phyloP scores from a whole-genome alignment of 768 basidiomycete genomes.

The Rhizopogon roseolus region DNA sequence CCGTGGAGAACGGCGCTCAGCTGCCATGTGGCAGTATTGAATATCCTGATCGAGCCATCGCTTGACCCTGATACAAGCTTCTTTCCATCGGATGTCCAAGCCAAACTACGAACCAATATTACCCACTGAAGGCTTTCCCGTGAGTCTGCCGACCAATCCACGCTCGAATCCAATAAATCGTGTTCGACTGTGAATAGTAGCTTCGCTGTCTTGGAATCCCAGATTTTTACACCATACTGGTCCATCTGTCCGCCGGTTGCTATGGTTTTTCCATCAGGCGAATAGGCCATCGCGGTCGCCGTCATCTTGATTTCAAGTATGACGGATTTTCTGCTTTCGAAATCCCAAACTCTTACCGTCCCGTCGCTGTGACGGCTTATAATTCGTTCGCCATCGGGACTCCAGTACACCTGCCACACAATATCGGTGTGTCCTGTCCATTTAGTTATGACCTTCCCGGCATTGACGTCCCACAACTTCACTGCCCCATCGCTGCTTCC shows the following conservation, averaged over 20 bases:
- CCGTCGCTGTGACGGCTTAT: slow-evolving; percentile 4
- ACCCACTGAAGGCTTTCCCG: no score
- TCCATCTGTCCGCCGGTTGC: neutral
- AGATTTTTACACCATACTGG: neutral
- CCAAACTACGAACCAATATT: neutral
- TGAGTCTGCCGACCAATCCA: no score
- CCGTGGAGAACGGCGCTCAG: neutral
- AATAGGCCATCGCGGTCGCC: slow-evolving; percentile 27
- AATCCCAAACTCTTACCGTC: slow-evolving; percentile 8
- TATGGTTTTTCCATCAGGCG: slow-evolving; percentile 8
- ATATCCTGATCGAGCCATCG: neutral
- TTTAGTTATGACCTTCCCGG: neutral
- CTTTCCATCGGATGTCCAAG: neutral
- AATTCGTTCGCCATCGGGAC: neutral
- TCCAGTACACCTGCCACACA: neutral
- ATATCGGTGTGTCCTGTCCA: neutral
- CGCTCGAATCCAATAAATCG: no score
- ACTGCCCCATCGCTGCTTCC: slow-evolving; percentile 1
- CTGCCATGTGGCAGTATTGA: neutral
- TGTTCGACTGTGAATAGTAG: neutral
- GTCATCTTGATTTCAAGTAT: neutral
- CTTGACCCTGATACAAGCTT: neutral
- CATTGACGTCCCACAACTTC: neutral
- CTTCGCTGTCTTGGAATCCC: neutral
- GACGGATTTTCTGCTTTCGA: slow-evolving; percentile 19